Evolutionary conservation across 2,329 filamentous ascomycete species (phyloP), one percentile per base, ranked within the genome.

Genomic region (Fusarium solani-melongenae): DNA sequence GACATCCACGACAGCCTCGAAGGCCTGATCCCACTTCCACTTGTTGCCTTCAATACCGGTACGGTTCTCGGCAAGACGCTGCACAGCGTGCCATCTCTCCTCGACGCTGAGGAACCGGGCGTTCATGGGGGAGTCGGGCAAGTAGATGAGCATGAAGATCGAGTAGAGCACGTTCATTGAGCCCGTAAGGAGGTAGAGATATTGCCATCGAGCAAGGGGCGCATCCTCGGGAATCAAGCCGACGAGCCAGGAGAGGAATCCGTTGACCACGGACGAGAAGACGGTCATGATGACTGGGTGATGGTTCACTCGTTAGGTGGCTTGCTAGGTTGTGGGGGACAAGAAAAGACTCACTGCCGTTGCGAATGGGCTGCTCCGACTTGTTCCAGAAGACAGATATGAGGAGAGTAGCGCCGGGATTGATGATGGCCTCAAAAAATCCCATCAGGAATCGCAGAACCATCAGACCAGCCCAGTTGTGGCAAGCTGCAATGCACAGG

Each of bases 1-100:
- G 10, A 86, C 84, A 72, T 89, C 88, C 62, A 31, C 9, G 0
- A 89, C 76, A 56, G 86, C 87, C 77, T 89, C 87, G 6, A 78
- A 55, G 46, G 83, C 79, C 77, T 90, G 88, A 7, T 83, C 79
- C 82, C 84, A 85, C 56, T 82, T 82, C 81, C 84, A 88, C 11
- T 74, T 76, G 11, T 83, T 81, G 22, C n/a, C 51, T 34, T 64
- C 82, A 66, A 75, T 17, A 20, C 75, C 58, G 49, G 79, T 61
- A 22, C 51, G 49, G 51, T 64, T 64, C 20, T 57, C 61, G 14
- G 61, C 34, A 9, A 64, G 61, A 34, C 61, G 61, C 34, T 57
- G 33, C 24, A 38, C 44, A 11, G 51, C 61, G 31, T 64, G 44
- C 20, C 44, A 57, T 15, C 56, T 64, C 27, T 64, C 61, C 27